Conservation (phyloP, 208 protist species). For the Trypanosoma caninum region DNA sequence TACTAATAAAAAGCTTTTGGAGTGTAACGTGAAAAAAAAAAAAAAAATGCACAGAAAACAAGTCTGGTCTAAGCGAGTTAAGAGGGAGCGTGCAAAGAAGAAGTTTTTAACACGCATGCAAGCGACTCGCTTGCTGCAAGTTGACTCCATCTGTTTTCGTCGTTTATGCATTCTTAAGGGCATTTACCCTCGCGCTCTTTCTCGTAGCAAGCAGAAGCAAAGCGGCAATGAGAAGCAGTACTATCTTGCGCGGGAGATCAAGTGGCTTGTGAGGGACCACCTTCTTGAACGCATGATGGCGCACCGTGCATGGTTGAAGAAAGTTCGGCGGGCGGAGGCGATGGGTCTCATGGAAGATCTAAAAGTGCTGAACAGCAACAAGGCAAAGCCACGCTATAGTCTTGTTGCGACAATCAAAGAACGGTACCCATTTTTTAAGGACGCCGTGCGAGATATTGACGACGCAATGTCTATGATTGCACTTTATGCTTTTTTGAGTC, state of each 20-base stretch:
- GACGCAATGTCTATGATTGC: conserved; percentile 96
- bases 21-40: too few species aligned
- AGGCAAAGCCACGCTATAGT: conserved; percentile 84
- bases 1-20: too few species aligned
- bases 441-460: conserved; percentile 96
- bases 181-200: conserved; percentile 97
- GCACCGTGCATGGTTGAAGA: conserved; percentile 90
- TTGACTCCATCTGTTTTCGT: conserved; percentile 92
- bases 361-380: conserved; percentile 48
- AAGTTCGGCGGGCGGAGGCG: conserved; percentile 89
- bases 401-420: conserved; percentile 96
- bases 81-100: conserved; percentile 89
- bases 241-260: conserved; percentile 98
- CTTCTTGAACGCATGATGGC: conserved; percentile 95
- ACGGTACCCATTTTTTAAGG: conserved; percentile 97
- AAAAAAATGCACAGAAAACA: conserved; percentile 70
- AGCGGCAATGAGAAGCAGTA: conserved; percentile 96
- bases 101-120: conserved; percentile 93
- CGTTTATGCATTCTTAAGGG: conserved; percentile 99
- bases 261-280: conserved; percentile 96
- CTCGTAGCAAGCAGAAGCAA: conserved; percentile 94
- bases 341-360: conserved; percentile 70
- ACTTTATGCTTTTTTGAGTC: conserved; percentile 92
- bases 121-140: conserved; percentile 92
- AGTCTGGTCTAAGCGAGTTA: conserved; percentile 85